phyloP scores from a whole-genome alignment of 179 eudicot species.

The Beta corolliflora region DNA sequence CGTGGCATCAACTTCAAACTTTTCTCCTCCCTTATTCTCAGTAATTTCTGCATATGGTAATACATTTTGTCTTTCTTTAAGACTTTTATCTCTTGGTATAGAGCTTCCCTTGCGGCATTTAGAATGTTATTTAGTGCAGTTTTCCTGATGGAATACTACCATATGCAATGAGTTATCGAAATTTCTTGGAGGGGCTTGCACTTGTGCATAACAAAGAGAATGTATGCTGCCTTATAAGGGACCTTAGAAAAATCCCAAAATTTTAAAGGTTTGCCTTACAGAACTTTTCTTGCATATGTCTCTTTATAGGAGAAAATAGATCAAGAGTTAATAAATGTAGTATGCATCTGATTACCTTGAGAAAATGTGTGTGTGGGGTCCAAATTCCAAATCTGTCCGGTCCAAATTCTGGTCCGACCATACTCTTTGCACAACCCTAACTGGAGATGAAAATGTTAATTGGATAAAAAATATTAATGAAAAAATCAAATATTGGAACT shows the following conservation, averaged over 20 bases:
- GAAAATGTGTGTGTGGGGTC: too few species aligned
- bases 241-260: constrained; percentile 89
- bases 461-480: too few species aligned
- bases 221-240: constrained; percentile 88
- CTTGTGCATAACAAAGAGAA: constrained; percentile 80
- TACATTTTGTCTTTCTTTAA: not conserved
- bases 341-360: too few species aligned
- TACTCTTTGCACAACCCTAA: too few species aligned
- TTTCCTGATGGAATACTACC: not conserved
- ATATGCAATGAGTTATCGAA: constrained; percentile 85
- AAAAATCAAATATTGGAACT: too few species aligned
- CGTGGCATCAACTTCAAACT: constrained; percentile 61
- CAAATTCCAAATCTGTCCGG: too few species aligned
- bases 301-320: too few species aligned
- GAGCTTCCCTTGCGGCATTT: not conserved
- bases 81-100: not conserved
- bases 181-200: constrained; percentile 87
- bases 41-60: constrained; percentile 40
- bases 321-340: too few species aligned
- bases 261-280: constrained; percentile 52
- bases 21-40: constrained; percentile 22
- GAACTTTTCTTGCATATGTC: not conserved
- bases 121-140: not conserved
- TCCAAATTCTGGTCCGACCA: too few species aligned
- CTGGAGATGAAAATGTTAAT: too few species aligned